phyloP scores from a whole-genome alignment of 345 rosid genomes.

The Pugionium cornutum region DNA sequence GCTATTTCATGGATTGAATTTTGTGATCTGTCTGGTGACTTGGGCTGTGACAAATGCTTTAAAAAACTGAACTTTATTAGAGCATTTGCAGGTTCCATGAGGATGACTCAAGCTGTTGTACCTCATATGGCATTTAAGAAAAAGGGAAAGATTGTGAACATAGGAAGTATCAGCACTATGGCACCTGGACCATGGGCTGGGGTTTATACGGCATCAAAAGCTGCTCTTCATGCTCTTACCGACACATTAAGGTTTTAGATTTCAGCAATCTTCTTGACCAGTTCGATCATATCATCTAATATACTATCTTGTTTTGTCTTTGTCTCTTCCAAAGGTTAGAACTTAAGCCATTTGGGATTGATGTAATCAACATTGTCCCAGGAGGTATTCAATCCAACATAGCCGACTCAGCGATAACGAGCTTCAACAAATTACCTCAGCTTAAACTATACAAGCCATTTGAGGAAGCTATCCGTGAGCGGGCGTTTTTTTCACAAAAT shows the following conservation, averaged over 20 bases:
- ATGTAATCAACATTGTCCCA: conserved; percentile 72
- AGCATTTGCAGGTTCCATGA: conserved; percentile 59
- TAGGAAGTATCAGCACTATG: conserved; percentile 65
- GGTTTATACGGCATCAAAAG: conserved; percentile 77
- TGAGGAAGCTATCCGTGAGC: conserved; percentile 52
- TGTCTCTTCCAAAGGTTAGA: conserved; percentile 57
- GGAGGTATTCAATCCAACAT: conserved; percentile 86
- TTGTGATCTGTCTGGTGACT: background rate
- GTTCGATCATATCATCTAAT: conserved; percentile 11
- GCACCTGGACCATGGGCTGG: conserved; percentile 84
- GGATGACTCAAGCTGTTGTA: conserved; percentile 82
- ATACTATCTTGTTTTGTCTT: background rate
- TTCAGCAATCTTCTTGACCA: conserved; percentile 4
- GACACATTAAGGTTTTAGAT: conserved; percentile 67
- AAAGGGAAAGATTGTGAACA: conserved; percentile 70
- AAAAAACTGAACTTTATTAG: background rate
- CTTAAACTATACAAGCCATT: conserved; percentile 73
- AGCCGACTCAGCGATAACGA: conserved; percentile 55
- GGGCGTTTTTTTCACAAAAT: conserved; percentile 60
- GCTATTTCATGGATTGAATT: background rate
- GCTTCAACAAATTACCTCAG: conserved; percentile 65
- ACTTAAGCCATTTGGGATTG: conserved; percentile 74
- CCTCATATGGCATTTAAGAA: conserved; percentile 81
- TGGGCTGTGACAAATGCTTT: background rate
- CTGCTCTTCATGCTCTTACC: conserved; percentile 81